Conservation (phyloP, 768 basidiomycete genomes). For the Russula earlei region DNA sequence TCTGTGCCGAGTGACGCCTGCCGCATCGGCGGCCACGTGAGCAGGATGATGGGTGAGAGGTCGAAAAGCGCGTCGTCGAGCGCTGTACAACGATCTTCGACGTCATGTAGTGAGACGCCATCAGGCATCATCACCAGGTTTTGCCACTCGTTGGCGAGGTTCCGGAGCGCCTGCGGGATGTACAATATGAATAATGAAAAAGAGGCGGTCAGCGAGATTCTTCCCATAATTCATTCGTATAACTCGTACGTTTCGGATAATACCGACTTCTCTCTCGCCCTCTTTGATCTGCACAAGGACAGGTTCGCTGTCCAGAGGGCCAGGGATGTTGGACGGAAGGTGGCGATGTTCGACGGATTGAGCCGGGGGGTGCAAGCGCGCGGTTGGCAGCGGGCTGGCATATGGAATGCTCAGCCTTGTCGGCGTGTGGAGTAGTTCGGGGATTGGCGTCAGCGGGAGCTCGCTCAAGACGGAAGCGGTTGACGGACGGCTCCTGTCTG, state of each 20-base stretch:
- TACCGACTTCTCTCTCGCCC: not conserved
- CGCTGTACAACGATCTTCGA: conserved; percentile 1
- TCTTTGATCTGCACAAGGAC: not conserved
- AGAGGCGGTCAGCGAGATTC: too few species aligned
- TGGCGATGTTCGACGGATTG: not conserved
- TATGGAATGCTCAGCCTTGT: not conserved
- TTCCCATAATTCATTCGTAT: not conserved
- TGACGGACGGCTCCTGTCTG: conserved; percentile 7
- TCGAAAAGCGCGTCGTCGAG: not conserved
- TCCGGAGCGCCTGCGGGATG: not conserved
- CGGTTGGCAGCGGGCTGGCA: not conserved
- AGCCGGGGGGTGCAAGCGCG: not conserved
- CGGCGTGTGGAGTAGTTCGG: conserved; percentile 11
- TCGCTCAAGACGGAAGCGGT: conserved; percentile 10
- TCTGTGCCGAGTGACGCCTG: conserved; percentile 10
- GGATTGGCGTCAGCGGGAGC: conserved; percentile 17
- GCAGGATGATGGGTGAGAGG: conserved; percentile 1
- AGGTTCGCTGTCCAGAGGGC: conserved; percentile 1
- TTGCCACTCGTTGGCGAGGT: conserved; percentile 6
- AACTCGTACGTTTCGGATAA: conserved; percentile 3
- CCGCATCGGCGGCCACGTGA: conserved; percentile 2
- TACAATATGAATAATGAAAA: not conserved
- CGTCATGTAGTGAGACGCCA: not conserved
- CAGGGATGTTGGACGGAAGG: not conserved
- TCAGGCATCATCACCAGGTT: conserved; percentile 5